phyloP scores from a whole-genome alignment of 2,329 filamentous ascomycete species.

The Fusarium cyanostomum region DNA sequence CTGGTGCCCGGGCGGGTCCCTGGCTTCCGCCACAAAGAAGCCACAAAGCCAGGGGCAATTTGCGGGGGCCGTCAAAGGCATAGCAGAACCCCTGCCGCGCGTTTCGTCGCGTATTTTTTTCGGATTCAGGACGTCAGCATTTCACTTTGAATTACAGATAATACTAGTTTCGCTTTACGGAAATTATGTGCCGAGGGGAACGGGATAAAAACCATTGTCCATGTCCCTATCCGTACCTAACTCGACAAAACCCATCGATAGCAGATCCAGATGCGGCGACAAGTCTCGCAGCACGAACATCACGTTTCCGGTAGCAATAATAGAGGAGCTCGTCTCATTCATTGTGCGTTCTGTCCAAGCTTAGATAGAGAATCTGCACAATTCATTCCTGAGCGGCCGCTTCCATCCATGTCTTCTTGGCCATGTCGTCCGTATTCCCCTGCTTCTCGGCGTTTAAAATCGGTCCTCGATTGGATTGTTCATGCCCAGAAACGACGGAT shows the following conservation, averaged over 20 bases:
- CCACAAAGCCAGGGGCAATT: conserved; percentile 23
- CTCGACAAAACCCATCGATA: too few species aligned
- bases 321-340: neutral
- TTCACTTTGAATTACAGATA: neutral
- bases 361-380: conserved; percentile 4
- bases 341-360: neutral
- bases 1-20: conserved; percentile 12
- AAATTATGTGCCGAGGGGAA: neutral
- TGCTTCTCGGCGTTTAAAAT: conserved; percentile 33
- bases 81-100: neutral
- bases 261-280: conserved; percentile 28
- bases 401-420: conserved; percentile 8
- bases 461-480: conserved; percentile 23
- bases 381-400: conserved; percentile 21
- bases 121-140: conserved; percentile 3
- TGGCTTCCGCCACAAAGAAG: neutral
- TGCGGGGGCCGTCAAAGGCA: conserved; percentile 16
- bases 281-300: conserved; percentile 1
- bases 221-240: too few species aligned
- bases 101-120: conserved; percentile 14
- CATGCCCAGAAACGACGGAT: conserved; percentile 4
- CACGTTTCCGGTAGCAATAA: conserved; percentile 6
- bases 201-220: neutral
- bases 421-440: conserved; percentile 23
- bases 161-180: neutral